Conservation (phyloP, 1,284 basidiomycete species). For the Cryptococcus hybrid region DNA sequence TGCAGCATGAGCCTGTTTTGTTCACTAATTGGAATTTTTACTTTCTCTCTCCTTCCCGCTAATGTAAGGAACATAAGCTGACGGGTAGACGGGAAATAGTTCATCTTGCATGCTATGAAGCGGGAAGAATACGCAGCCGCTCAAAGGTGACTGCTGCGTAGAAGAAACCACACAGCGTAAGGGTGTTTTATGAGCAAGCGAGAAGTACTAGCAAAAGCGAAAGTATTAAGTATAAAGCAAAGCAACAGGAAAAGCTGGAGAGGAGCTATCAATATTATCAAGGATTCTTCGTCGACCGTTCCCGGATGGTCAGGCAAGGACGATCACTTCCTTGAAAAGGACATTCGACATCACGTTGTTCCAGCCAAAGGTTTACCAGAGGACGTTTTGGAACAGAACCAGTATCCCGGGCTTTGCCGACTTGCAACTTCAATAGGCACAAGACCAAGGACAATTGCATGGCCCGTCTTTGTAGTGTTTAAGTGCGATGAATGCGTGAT, state of each 20-base stretch:
- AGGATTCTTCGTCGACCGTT: too few species aligned
- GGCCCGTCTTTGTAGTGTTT: too few species aligned
- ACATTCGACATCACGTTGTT: background rate
- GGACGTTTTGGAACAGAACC: too few species aligned
- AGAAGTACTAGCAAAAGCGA: background rate
- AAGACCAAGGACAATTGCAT: too few species aligned
- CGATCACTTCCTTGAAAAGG: background rate
- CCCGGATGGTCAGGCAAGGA: too few species aligned
- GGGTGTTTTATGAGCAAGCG: background rate
- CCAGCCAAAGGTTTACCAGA: too few species aligned
- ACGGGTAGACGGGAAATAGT: constrained; percentile 3
- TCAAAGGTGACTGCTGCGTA: too few species aligned
- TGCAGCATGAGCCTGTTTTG: background rate
- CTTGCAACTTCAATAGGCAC: too few species aligned
- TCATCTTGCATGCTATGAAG: constrained; percentile 13
- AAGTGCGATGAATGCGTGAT: too few species aligned
- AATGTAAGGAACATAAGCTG: background rate
- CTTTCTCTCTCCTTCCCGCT: background rate
- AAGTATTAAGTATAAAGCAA: background rate
- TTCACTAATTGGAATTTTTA: background rate
- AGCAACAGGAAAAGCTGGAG: background rate
- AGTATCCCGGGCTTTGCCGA: too few species aligned
- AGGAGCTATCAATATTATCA: background rate
- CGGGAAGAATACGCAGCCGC: background rate
- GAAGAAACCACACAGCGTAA: background rate